Evolutionary conservation across 495 filamentous ascomycete species (phyloP).

Genomic region (Cladorrhinum samala): DNA sequence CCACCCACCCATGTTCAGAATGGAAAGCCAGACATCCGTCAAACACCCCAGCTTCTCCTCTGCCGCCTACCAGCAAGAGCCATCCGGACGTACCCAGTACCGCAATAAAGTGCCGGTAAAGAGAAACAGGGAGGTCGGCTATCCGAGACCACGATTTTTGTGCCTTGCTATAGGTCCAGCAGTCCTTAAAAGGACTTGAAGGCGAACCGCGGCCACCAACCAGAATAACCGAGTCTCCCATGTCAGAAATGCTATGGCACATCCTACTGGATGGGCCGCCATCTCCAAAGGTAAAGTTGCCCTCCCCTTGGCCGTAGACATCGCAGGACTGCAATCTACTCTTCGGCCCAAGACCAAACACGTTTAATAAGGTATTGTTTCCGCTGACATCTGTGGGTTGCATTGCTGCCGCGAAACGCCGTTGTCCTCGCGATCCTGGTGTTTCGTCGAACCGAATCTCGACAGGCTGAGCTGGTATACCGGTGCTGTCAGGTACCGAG

Average conservation of each 20-base stretch:
- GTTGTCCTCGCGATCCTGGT: constrained; percentile 29
- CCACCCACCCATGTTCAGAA: constrained; percentile 41
- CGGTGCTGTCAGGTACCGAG: background rate
- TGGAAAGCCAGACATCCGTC: constrained; percentile 62
- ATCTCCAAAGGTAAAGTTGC: constrained; percentile 20
- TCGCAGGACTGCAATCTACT: constrained; percentile 56
- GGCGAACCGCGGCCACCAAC: constrained; percentile 78
- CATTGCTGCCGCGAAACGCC: constrained; percentile 38
- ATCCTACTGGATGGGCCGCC: constrained; percentile 51
- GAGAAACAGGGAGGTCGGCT: constrained; percentile 54
- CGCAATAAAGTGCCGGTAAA: constrained; percentile 69
- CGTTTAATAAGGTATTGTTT: constrained; percentile 29
- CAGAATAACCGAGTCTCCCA: constrained; percentile 52
- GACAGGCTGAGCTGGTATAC: background rate
- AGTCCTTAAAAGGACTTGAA: constrained; percentile 56
- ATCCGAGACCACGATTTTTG: constrained; percentile 51
- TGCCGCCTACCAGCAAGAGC: constrained; percentile 24
- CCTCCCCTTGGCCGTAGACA: constrained; percentile 38
- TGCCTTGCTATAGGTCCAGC: constrained; percentile 59
- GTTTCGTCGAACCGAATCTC: constrained; percentile 23
- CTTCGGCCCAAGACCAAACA: constrained; percentile 58
- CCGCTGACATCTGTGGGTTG: constrained; percentile 4
- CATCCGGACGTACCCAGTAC: constrained; percentile 49
- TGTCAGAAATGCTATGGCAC: constrained; percentile 68
- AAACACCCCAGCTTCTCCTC: constrained; percentile 31